Evolutionary conservation across 1,284 basidiomycete genomes (phyloP), one percentile per base, ranked within the genome.

Genomic region (Sanghuangporus sanghuang): DNA sequence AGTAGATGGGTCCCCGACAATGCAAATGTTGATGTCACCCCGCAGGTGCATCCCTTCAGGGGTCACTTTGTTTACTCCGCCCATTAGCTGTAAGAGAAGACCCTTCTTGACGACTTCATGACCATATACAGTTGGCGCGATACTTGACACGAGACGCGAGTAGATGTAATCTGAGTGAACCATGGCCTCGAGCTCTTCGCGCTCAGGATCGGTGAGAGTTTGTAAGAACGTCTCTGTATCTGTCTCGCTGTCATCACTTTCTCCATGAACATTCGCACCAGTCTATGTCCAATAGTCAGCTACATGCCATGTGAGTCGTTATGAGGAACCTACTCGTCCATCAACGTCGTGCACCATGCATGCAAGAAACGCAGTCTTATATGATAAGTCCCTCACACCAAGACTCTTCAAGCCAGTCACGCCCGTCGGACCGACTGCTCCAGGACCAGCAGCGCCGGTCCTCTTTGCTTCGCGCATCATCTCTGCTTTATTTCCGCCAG

Each of bases 21-120:
- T 96, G 73, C 96, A 99, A 64, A 99, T 95, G 72, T 99, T 99
- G 75, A 99, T 91, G 72, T 99, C 97, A 2, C 97, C 97, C 76
- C 97, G 89, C 18, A 99, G 82, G 73, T 98, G 87, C 85, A 99
- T 99, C 53, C 97, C 97, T 75, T 99, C 97, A 0, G 83, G 79
- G 0, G 96, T 99, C 73, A 95, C 87, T 75, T 99, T 99, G 79
- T 99, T 96, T 11, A 99, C 96, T 52, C 97, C 97, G n/a, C 97
- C 96, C 93, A 99, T 95, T 50, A 99, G 85, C 73, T 99, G 97
- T 12, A 99, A 81, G n/a, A 99, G 78, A 44, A 99, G 83, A 8
- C 97, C 97, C 76, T 99, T 99, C 80, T 99, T 99, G 70, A 98
- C 95, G 61, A 98, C 96, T 72, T 98, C 96, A 74, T 98, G 96